These are phyloP conservation scores for Oehlia diaphana DNA, from an alignment of 192 early-diverging fungal species.

Conservation along the genomic window DNA sequence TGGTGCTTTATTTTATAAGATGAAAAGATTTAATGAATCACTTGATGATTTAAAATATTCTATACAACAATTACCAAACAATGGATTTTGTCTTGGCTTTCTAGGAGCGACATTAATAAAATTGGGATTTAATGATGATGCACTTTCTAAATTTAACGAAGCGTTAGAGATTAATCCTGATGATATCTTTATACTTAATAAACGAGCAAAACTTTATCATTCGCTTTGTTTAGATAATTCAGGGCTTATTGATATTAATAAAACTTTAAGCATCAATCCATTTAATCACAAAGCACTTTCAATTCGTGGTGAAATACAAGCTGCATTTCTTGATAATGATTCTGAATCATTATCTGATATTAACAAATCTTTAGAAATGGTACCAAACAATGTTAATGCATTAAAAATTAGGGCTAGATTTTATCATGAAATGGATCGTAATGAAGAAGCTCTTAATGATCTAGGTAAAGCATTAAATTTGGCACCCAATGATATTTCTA, in stretches of 20 bases:
- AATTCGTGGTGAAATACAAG: background rate
- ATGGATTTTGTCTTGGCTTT: background rate
- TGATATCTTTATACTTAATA: slow-evolving; percentile 1
- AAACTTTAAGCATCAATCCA: background rate
- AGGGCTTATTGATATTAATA: slow-evolving; percentile 1
- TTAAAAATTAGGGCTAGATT: background rate
- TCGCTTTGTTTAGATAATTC: background rate
- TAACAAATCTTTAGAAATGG: background rate
- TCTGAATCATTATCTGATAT: background rate
- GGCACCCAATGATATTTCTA: background rate
- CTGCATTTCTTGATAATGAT: background rate
- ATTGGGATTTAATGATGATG: background rate
- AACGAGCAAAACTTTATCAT: background rate
- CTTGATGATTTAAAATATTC: slow-evolving; percentile 17
- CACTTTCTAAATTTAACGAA: background rate
- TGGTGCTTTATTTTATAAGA: background rate
- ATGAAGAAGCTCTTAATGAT: slow-evolving; percentile 7
- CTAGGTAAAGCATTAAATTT: background rate
- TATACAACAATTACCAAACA: background rate
- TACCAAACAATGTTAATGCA: background rate
- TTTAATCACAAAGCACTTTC: background rate
- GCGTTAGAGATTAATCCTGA: background rate
- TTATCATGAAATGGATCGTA: background rate
- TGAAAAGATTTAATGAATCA: slow-evolving; percentile 1
- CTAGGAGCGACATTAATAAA: background rate